A percentile compares a stretch with the other conserved stretches of the same genome.
Evolutionary conservation across 2,329 filamentous ascomycete species (phyloP).

Genomic region (Aspergillus brasiliensis): DNA sequence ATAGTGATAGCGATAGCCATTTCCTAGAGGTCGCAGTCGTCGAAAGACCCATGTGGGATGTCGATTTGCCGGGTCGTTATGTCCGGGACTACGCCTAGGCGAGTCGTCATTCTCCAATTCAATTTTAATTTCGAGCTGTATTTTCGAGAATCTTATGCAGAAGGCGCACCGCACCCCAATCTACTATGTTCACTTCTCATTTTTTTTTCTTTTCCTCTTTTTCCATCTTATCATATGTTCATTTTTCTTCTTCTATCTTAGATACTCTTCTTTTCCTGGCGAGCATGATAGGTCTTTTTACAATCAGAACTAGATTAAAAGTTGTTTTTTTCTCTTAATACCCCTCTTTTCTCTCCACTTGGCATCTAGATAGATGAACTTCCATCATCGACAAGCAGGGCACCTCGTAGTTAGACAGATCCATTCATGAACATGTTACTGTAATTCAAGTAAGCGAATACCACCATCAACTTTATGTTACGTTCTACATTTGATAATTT

Average conservation of each 20-base stretch:
- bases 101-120: not conserved
- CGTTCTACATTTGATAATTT: no score
- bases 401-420: no score
- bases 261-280: conserved; percentile 8
- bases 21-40: conserved; percentile 77
- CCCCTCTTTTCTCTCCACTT: not conserved
- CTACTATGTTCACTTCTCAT: no score
- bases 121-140: not conserved
- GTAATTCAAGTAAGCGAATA: no score
- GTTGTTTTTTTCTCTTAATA: conserved; percentile 6
- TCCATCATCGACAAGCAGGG: no score
- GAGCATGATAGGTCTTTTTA: conserved; percentile 16
- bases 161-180: no score
- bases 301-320: conserved; percentile 15
- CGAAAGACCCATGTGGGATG: conserved; percentile 82
- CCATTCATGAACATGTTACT: no score
- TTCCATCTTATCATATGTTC: not conserved
- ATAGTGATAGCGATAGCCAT: conserved; percentile 18
- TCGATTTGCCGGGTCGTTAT: conserved; percentile 74
- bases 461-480: no score
- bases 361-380: not conserved
- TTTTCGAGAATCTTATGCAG: no score
- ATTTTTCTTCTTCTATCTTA: not conserved
- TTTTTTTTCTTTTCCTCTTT: not conserved
- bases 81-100: conserved; percentile 55